Evolutionary conservation across 148 eudicot genomes (phyloP).

Genomic region (Fallopia convolvulus): DNA sequence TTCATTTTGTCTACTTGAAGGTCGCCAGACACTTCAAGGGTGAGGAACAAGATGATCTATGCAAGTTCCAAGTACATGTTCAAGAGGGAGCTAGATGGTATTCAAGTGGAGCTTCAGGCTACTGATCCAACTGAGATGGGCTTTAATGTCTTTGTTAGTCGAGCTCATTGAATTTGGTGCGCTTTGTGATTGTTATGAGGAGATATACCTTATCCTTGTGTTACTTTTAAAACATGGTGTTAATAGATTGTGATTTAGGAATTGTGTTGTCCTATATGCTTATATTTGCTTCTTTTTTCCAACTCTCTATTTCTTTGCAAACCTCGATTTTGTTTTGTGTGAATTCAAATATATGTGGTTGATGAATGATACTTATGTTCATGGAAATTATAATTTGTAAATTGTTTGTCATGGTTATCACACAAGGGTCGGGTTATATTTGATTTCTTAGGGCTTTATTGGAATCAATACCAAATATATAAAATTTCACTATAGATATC

Average conservation of each 20-base stretch:
- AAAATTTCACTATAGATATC: too few species aligned
- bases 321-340: neutral
- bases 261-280: neutral
- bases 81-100: slow-evolving; percentile 41
- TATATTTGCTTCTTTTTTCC: neutral
- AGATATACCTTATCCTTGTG: neutral
- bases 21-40: slow-evolving; percentile 11
- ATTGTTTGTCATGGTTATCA: too few species aligned
- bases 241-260: neutral
- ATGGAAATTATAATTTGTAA: neutral
- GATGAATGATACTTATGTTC: neutral
- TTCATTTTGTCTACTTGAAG: neutral
- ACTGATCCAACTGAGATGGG: slow-evolving; percentile 86
- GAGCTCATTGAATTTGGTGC: slow-evolving; percentile 33
- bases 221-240: neutral
- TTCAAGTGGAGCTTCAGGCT: slow-evolving; percentile 88
- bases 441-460: too few species aligned
- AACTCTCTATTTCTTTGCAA: neutral
- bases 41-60: slow-evolving; percentile 16
- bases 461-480: too few species aligned
- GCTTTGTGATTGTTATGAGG: neutral
- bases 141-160: slow-evolving; percentile 74
- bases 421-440: too few species aligned
- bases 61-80: slow-evolving; percentile 23
- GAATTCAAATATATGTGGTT: neutral